Conservation (phyloP, 2,329 filamentous ascomycete species). For the Cyclaneusma minus region DNA sequence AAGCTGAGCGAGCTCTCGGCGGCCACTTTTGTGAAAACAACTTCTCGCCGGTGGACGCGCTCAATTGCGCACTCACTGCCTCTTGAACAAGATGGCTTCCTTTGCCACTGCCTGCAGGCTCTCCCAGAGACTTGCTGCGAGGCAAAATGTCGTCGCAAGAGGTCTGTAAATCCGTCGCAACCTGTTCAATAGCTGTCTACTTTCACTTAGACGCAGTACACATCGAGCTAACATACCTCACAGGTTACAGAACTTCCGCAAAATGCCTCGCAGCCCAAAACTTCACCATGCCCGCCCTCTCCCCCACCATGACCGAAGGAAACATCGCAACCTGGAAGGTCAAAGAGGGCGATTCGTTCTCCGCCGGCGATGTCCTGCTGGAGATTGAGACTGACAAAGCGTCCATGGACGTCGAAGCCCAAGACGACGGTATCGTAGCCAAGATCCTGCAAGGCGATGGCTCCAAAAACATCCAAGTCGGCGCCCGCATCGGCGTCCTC, state of each 20-base stretch:
- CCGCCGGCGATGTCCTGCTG: constrained; percentile 71
- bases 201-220: constrained; percentile 5
- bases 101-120: constrained; percentile 47
- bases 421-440: constrained; percentile 73
- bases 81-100: constrained; percentile 42
- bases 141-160: constrained; percentile 39
- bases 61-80: constrained; percentile 15
- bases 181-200: constrained; percentile 3
- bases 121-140: constrained; percentile 41
- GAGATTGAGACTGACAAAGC: constrained; percentile 94
- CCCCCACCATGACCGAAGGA: constrained; percentile 87
- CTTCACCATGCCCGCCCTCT: constrained; percentile 82
- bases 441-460: constrained; percentile 67
- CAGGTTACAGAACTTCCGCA: constrained; percentile 50
- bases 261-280: constrained; percentile 60
- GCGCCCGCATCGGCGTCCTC: constrained; percentile 66
- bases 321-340: constrained; percentile 77
- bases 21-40: constrained; percentile 1
- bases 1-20: too few species aligned
- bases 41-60: constrained; percentile 7
- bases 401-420: constrained; percentile 87
- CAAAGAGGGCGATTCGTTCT: constrained; percentile 73
- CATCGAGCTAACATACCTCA: constrained; percentile 5
- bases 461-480: constrained; percentile 63
- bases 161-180: constrained; percentile 29